Conservation (phyloP, 441 rosid genomes). For the Populus trichocarpa region DNA sequence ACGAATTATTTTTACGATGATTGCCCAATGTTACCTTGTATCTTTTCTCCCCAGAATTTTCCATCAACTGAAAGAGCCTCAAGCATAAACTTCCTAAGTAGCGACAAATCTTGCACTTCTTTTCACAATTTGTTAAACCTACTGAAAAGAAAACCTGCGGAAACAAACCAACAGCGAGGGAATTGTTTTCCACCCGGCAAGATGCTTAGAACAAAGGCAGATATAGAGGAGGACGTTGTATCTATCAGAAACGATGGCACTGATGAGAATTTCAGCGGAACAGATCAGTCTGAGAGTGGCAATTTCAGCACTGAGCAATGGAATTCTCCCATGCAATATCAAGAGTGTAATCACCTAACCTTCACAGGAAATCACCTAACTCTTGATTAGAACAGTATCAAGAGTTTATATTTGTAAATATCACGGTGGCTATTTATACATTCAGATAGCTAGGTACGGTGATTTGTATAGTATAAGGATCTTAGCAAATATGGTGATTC, state of each 20-base stretch:
- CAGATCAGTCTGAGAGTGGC: constrained; percentile 23
- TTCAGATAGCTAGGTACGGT: no score
- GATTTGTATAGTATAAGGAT: no score
- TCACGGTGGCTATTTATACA: no score
- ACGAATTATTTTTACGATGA: constrained; percentile 38
- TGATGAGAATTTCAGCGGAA: constrained; percentile 1
- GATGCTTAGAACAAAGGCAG: constrained; percentile 1
- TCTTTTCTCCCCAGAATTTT: constrained; percentile 31
- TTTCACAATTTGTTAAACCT: constrained; percentile 18
- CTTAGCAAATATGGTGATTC: no score
- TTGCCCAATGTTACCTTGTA: constrained; percentile 34
- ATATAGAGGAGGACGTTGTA: background rate
- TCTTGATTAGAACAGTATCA: background rate
- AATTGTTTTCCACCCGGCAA: constrained; percentile 14
- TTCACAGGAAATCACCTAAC: constrained; percentile 13
- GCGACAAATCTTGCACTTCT: constrained; percentile 19
- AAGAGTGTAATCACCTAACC: constrained; percentile 21
- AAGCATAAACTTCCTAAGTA: constrained; percentile 21
- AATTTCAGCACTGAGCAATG: constrained; percentile 19
- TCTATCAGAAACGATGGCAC: background rate
- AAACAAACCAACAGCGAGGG: constrained; percentile 8
- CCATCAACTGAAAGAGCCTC: constrained; percentile 25
- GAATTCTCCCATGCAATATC: constrained; percentile 24
- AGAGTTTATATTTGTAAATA: background rate
- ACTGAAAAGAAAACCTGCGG: constrained; percentile 27